These are phyloP conservation scores for Aspergillus unguis DNA, from an alignment of 2,329 filamentous ascomycete species.

Conservation along the genomic window DNA sequence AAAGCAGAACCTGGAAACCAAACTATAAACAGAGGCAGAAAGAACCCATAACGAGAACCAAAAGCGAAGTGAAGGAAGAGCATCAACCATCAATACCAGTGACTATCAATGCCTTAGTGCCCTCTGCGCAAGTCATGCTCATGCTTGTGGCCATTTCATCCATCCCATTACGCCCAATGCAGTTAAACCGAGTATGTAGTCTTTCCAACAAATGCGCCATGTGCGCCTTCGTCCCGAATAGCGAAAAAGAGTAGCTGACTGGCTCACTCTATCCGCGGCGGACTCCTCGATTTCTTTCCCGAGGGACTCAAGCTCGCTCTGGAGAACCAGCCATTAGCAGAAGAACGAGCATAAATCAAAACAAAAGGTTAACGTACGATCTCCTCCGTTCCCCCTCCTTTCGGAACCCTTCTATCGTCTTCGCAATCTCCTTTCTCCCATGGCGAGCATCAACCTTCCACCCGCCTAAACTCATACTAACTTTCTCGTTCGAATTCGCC, in stretches of 20 bases:
- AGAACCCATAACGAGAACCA: not conserved
- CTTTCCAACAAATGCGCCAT: not conserved
- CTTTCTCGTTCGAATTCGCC: conserved; percentile 77
- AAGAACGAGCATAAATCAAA: not conserved
- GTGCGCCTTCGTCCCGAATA: not conserved
- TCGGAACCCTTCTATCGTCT: conserved; percentile 79
- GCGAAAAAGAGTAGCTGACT: too few relatives aligned
- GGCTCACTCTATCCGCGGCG: conserved; percentile 22
- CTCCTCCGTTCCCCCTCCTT: conserved; percentile 82
- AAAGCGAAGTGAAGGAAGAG: not conserved
- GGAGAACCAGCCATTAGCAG: not conserved
- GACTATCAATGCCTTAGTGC: not conserved
- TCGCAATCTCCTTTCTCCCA: conserved; percentile 85
- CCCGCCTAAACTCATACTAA: conserved; percentile 88
- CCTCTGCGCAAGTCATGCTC: not conserved
- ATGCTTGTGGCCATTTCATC: not conserved
- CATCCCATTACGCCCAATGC: conserved; percentile 4
- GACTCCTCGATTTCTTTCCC: conserved; percentile 24
- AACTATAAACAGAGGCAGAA: not conserved
- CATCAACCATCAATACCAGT: not conserved
- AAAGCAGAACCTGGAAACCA: too few relatives aligned
- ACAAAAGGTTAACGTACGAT: conserved; percentile 58
- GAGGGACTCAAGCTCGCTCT: conserved; percentile 24
- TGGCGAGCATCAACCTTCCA: conserved; percentile 77
- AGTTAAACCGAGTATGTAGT: not conserved